Evolutionary conservation across 345 rosid species (phyloP), one percentile per base, ranked within the genome.

Genomic region (Xanthoceras sorbifolium): DNA sequence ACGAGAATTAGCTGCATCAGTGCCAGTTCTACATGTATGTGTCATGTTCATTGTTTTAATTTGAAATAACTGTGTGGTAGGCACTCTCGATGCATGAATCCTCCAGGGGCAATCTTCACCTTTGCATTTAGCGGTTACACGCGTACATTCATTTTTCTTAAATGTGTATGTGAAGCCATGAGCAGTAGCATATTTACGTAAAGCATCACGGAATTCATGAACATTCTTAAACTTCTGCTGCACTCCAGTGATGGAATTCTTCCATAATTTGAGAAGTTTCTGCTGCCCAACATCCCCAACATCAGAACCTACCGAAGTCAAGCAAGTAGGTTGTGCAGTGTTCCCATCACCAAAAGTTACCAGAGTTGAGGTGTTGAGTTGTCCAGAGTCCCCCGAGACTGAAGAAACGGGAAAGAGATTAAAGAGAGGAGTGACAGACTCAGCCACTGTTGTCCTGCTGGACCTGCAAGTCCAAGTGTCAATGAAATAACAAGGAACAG

Each of bases 71-170:
- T 87, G 74, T 28, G 80, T 81, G 36, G 88, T 70, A 74, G 89
- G 86, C 70, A 88, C 86, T 82, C 85, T 78, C 4, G 87, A 79
- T 9, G 90, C 91, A 66, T 75, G 82, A 72, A 88, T 83, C 67
- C 72, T 82, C 91, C 93, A 90, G 12, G 87, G 78, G 62, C 93
- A 90, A 63, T 84, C 89, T 71, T 84, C 88, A 75, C 76, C 84
- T 25, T 78, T 82, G 78, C 91, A 90, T 55, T 64, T 71, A 22
- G 84, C 90, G 15, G 84, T 88, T 23, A 84, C 89, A 73, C 86
- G 88, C 61, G 73, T 80, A 4, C 87, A 38, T 17, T 83, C 90
- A 64, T 90, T 90, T 75, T 87, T 90, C 77, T 85, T 87, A 55
- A 85, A 81, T 75, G 50, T 81, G 77, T 88, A 90, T 10, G 75